Evolutionary conservation across 805 yeast genomes (phyloP).

Genomic region (Myxozyma melibiosi): DNA sequence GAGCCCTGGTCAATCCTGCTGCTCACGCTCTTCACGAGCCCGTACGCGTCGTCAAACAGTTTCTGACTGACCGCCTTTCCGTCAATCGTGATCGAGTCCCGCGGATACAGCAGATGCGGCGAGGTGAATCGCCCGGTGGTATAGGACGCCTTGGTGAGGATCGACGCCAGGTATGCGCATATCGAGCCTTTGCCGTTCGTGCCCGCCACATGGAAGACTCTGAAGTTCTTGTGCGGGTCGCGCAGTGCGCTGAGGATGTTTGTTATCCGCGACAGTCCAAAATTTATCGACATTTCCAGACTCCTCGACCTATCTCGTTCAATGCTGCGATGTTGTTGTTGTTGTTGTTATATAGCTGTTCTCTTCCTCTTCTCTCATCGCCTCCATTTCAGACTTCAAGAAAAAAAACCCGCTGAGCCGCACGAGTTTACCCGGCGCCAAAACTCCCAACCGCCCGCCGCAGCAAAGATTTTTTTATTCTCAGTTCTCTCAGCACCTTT

Average conservation of each 20-base stretch:
- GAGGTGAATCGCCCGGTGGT: slow-evolving; percentile 81
- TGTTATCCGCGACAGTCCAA: slow-evolving; percentile 59
- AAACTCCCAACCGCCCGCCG: too few species aligned
- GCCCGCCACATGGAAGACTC: slow-evolving; percentile 89
- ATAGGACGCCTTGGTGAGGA: slow-evolving; percentile 53
- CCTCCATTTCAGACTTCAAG: too few species aligned
- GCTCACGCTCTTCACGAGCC: slow-evolving; percentile 49
- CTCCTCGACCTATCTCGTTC: neutral
- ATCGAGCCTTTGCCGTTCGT: slow-evolving; percentile 97
- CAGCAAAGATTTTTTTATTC: too few species aligned
- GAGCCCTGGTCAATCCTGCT: slow-evolving; percentile 39
- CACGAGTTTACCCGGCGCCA: too few species aligned
- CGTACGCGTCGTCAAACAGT: slow-evolving; percentile 52
- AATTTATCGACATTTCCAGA: slow-evolving; percentile 46
- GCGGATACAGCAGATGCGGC: slow-evolving; percentile 74
- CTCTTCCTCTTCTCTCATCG: too few species aligned
- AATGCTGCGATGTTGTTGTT: too few species aligned
- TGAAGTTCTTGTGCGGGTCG: slow-evolving; percentile 65
- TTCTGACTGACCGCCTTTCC: slow-evolving; percentile 54
- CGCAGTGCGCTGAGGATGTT: slow-evolving; percentile 45
- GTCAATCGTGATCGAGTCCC: slow-evolving; percentile 75
- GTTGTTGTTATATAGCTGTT: too few species aligned
- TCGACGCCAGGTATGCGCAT: slow-evolving; percentile 74
- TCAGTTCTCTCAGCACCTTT: too few species aligned
- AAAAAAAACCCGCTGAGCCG: too few species aligned